Evolutionary conservation across 2,329 filamentous ascomycete species (phyloP), one percentile per base, ranked within the genome.

Genomic region (Colletotrichum musicola): DNA sequence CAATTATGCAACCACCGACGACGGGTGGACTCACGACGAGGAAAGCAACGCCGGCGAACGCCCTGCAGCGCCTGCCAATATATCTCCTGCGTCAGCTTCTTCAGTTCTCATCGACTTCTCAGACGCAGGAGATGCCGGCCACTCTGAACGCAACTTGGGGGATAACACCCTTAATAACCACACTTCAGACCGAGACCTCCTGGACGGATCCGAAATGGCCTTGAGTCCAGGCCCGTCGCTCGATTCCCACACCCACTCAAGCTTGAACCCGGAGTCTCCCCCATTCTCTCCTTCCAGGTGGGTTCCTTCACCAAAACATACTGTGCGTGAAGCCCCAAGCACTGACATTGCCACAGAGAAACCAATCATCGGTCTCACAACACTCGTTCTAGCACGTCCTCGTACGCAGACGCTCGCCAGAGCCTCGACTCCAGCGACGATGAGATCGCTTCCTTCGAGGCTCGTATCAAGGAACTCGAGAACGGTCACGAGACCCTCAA

Each of bases 61-160:
- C 4, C 10, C 49, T 27, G 9, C 10, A 12, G 38, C 10, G 6
- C 22, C 22, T 25, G 22, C 22, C 22, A 25, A 25, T 25, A 10
- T 16, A 12, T 6, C 38, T 30, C 16, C 40, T 13, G 22, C 1
- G 14, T 55, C 50, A 4, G 49, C 16, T 1, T 60, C 50, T 2
- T n/a, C 55, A 16, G 57, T 51, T 4, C 62, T 66, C 22, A 69
- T 69, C 6, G 66, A 69, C 20, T 59, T 69, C n/a, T 57, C 53
- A 7, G 55, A 47, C 3, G 40, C 27, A 1, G 30, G 42, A 3
- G 16, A 38, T 13, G 49, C 18, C 16, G 5, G 22, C 30, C 35
- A 44, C 14, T 6, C 46, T 20, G 6, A 20, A 42, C n/a, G 20
- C 30, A 9, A 38, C 16, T 9, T 9, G 13, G 14, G 12, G 7